A percentile compares a stretch with the other conserved stretches of the same genome.
Conservation (phyloP, 305 asterid genomes). For the Solanum hybrid region DNA sequence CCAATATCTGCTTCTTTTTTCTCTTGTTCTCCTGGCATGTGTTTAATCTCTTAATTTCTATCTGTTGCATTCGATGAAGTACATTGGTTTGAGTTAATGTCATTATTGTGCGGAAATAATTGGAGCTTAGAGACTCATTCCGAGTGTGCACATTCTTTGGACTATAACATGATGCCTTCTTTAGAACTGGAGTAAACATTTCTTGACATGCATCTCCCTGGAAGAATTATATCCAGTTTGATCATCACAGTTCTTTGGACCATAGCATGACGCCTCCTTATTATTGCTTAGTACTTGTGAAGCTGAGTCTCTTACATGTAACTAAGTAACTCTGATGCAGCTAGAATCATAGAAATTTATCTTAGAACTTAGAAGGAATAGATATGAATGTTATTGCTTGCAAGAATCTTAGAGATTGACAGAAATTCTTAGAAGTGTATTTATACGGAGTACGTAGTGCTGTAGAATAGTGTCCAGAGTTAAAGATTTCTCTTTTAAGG, state of each 20-base stretch:
- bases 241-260: slow-evolving; percentile 36
- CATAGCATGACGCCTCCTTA: slow-evolving; percentile 41
- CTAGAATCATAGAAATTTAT: neutral
- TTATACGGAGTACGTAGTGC: neutral
- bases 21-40: neutral
- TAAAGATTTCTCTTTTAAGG: slow-evolving; percentile 30
- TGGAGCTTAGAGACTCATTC: neutral
- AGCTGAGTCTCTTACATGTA: slow-evolving; percentile 15
- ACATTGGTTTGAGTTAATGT: neutral
- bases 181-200: neutral
- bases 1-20: neutral
- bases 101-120: neutral
- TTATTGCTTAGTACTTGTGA: slow-evolving; percentile 24
- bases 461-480: slow-evolving; percentile 43
- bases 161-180: neutral
- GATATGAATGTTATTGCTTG: slow-evolving; percentile 17
- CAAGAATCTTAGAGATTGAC: neutral
- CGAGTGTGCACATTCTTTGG: neutral
- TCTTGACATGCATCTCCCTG: slow-evolving; percentile 29
- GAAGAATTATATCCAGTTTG: slow-evolving; percentile 36
- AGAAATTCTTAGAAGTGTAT: neutral
- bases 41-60: neutral
- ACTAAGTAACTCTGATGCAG: slow-evolving; percentile 15
- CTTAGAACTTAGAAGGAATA: neutral
- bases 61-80: neutral